Conservation (phyloP, 2,329 filamentous ascomycete genomes). For the Lachnellula willkommii region DNA sequence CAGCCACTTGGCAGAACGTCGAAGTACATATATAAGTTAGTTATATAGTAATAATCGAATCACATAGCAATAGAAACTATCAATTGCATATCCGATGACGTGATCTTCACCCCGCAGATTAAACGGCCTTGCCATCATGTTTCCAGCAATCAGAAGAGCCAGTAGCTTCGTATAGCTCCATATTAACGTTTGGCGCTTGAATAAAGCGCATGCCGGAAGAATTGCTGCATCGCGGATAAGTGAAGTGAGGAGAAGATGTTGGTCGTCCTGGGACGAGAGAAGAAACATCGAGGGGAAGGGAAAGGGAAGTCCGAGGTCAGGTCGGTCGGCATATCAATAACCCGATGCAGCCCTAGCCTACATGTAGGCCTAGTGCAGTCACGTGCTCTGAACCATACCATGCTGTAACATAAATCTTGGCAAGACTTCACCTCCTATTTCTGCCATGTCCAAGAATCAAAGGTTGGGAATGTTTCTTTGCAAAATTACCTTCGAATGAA, state of each 20-base stretch:
- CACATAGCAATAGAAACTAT: neutral
- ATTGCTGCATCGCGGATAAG: neutral
- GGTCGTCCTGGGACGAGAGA: neutral
- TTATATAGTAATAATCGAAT: slow-evolving; percentile 2
- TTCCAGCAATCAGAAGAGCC: slow-evolving; percentile 16
- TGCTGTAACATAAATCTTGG: no score
- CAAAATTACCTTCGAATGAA: no score
- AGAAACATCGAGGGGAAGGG: no score
- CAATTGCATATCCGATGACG: neutral
- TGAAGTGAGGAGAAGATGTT: neutral
- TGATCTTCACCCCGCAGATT: slow-evolving; percentile 5
- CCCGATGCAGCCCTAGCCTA: no score
- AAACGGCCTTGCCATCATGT: neutral
- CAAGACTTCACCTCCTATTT: no score
- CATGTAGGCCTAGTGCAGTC: no score
- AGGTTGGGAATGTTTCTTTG: no score
- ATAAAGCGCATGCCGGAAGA: slow-evolving; percentile 1
- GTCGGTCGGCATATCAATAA: no score
- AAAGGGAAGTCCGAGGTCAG: no score
- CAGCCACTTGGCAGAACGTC: neutral
- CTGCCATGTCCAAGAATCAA: no score
- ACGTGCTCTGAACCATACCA: no score
- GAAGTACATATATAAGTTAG: slow-evolving; percentile 1
- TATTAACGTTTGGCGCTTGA: neutral
- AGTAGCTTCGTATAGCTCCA: no score